Base-by-base conservation (phyloP, 106 monocot species). In the Allium cepa region DNA sequence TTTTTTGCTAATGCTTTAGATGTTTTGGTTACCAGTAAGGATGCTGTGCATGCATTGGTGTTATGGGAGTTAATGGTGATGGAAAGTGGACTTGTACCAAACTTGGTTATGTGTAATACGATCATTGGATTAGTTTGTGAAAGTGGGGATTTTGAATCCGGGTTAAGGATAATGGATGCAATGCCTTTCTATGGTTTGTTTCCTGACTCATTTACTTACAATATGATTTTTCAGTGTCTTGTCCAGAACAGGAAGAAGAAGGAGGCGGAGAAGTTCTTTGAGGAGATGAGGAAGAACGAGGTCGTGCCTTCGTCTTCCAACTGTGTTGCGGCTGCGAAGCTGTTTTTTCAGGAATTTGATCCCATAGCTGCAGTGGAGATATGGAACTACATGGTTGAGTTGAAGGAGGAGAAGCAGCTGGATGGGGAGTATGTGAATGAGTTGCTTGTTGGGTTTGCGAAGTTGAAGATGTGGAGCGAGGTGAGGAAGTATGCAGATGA, bases 261-360 rank as follows among this genome's bases (percentile, higher is more conserved):
- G 14, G 83, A 89, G 57, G 84, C 81, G 17, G 83, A 72, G 36
- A 64, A 10, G 46, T 93, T 93, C 47, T 59, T 89, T 11, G n/a
- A 8, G 7, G 93, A 93, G 79, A 93, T 93, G 93, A 73, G 70
- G 75, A 93, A 86, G 81, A 93, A 93, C 15, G 89, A 93, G 72
- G 69, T 64, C 59, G 53, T 47, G 10, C 86, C 73, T 1, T 75
- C 79, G 0, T 26, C 81, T 0, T 49, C 74, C 18, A 93, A 75
- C 48, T 89, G 93, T 46, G 63, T 75, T 0, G 66, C 75, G 2
- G 88, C 89, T 16, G 76, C 89, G 55, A 81, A 60, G 66, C 67
- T 89, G 83, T 93, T 89, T 66, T 93, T 89, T 13, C 70, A 86
- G 47, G 66, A 86, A 68, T 93, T 63, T 22, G 72, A 93, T 59